Percentiles rank a stretch among this genome's conserved stretches.
Conservation (phyloP, 371 early-diverging fungal genomes). For the Ecytonucleospora hepatopenaei region DNA sequence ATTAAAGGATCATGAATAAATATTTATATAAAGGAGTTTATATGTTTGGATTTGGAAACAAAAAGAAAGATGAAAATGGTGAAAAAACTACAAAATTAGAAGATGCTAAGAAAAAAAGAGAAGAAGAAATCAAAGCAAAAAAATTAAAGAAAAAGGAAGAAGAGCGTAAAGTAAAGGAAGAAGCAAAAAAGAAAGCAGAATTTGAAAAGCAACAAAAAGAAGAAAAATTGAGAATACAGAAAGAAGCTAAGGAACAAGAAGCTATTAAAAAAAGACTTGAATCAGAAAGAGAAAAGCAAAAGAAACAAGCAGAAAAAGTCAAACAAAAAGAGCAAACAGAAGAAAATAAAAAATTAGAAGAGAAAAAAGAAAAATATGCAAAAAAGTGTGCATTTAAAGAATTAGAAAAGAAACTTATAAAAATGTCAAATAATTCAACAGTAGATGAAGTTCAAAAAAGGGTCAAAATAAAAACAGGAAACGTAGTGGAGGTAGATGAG, state of each 20-base stretch:
- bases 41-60: constrained; percentile 9
- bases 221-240: neutral
- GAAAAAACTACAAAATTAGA: neutral
- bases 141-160: neutral
- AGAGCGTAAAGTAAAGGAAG: neutral
- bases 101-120: neutral
- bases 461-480: neutral
- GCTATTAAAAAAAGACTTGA: neutral
- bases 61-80: neutral
- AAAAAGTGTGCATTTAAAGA: neutral
- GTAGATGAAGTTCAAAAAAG: neutral
- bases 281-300: neutral
- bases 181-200: neutral
- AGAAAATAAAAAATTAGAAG: neutral
- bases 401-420: neutral
- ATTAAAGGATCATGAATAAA: too few relatives aligned
- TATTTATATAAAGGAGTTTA: neutral
- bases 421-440: neutral
- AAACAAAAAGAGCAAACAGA: neutral
- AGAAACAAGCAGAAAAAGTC: neutral
- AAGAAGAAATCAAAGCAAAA: neutral
- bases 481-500: neutral
- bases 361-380: neutral
- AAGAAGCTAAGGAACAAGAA: neutral
- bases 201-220: neutral